These are phyloP conservation scores for Naumovozyma castellii DNA, from an alignment of 805 yeast species.

Conservation along the genomic window DNA sequence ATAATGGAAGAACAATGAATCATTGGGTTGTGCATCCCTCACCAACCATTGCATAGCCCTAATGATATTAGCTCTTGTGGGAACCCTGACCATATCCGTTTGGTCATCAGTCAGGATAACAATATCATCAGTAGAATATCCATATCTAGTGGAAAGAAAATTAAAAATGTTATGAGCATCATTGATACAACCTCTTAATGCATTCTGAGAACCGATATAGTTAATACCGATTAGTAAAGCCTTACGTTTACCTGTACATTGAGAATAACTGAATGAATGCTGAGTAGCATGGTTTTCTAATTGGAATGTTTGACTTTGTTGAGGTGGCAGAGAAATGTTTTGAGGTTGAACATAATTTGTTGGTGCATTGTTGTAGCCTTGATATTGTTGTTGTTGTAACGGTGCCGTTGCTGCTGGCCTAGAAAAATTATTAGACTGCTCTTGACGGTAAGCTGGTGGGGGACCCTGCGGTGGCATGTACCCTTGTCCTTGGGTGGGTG, in stretches of 20 bases:
- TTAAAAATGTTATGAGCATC: slow-evolving; percentile 51
- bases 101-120: slow-evolving; percentile 54
- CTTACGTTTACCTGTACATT: slow-evolving; percentile 62
- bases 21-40: slow-evolving; percentile 62
- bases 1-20: slow-evolving; percentile 70
- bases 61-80: slow-evolving; percentile 60
- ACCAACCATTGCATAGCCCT: slow-evolving; percentile 80
- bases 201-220: slow-evolving; percentile 55
- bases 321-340: slow-evolving; percentile 8
- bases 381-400: slow-evolving; percentile 3
- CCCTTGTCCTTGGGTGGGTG: slow-evolving; percentile 6
- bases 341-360: slow-evolving; percentile 7
- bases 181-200: slow-evolving; percentile 70
- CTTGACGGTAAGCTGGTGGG: slow-evolving; percentile 7
- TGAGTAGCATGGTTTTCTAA: slow-evolving; percentile 4
- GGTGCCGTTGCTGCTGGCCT: background rate
- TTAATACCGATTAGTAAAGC: slow-evolving; percentile 74
- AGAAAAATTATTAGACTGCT: background rate
- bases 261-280: slow-evolving; percentile 37
- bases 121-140: slow-evolving; percentile 46
- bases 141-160: slow-evolving; percentile 36
- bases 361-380: slow-evolving; percentile 5
- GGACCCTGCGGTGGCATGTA: slow-evolving; percentile 9
- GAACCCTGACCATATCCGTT: slow-evolving; percentile 38
- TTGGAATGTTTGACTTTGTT: slow-evolving; percentile 4